Evolutionary conservation across 129 eudicot species (phyloP).

Genomic region (Centella asiatica): DNA sequence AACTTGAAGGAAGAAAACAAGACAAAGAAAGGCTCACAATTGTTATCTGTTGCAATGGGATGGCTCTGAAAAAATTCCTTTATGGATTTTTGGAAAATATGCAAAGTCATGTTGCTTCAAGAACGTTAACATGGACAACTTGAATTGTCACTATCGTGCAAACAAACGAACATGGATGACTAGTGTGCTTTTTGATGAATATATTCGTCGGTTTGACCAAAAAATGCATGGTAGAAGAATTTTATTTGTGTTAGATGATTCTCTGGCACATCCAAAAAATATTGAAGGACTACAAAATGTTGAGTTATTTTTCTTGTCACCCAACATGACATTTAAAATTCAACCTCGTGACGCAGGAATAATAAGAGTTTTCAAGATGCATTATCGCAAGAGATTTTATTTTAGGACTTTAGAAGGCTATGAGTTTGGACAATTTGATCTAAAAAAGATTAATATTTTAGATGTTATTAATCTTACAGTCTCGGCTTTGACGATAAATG

Average conservation of each 20-base stretch:
- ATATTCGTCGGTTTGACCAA: not conserved
- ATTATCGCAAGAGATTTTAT: not conserved
- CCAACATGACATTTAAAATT: not conserved
- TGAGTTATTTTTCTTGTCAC: not conserved
- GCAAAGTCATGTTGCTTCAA: not conserved
- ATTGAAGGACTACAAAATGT: not conserved
- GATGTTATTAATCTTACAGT: not conserved
- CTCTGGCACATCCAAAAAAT: not conserved
- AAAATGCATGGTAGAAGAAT: not conserved
- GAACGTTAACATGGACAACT: not conserved
- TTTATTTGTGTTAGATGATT: not conserved
- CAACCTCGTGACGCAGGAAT: not conserved
- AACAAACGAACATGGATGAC: slow-evolving; percentile 2
- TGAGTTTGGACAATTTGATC: not conserved
- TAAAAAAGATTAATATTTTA: not conserved
- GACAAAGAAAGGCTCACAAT: not conserved
- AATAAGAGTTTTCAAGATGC: not conserved
- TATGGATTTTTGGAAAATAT: slow-evolving; percentile 1
- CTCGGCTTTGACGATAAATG: too few species aligned
- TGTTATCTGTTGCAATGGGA: not conserved
- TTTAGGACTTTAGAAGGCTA: not conserved
- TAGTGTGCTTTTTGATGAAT: not conserved
- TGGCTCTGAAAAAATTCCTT: not conserved
- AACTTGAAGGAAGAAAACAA: slow-evolving; percentile 8
- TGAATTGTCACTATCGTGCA: not conserved